These are phyloP conservation scores for Yarrowia galli DNA, from an alignment of 1,139 yeast genomes.

Conservation along the genomic window DNA sequence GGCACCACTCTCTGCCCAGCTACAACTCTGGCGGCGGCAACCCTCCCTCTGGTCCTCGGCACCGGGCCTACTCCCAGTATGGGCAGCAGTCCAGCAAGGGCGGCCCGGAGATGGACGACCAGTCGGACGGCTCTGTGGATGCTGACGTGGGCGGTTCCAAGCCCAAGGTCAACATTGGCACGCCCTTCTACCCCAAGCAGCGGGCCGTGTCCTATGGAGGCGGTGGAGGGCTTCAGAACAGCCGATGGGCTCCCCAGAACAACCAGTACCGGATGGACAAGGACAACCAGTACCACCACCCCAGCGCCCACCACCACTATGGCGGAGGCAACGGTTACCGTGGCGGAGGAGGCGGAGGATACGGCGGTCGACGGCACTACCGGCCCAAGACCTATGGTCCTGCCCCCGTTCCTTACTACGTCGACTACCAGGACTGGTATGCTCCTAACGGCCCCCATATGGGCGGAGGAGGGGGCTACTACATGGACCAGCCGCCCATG, in stretches of 20 bases:
- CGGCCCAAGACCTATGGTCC: conserved; percentile 17
- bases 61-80: neutral
- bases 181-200: conserved; percentile 33
- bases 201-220: conserved; percentile 19
- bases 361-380: conserved; percentile 2
- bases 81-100: neutral
- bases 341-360: conserved; percentile 23
- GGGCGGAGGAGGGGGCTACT: conserved; percentile 18
- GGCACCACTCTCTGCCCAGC: conserved; percentile 27
- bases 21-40: neutral
- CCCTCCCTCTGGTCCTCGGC: conserved; percentile 22
- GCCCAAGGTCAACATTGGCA: conserved; percentile 30
- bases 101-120: neutral
- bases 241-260: conserved; percentile 36
- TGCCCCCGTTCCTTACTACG: conserved; percentile 10
- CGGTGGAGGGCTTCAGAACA: conserved; percentile 21
- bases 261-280: conserved; percentile 27
- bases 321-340: conserved; percentile 22
- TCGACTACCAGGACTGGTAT: conserved; percentile 36
- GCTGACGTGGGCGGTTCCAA: neutral
- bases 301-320: neutral
- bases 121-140: neutral
- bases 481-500: conserved; percentile 31
- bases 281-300: conserved; percentile 23
- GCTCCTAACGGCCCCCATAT: conserved; percentile 16